Evolutionary conservation across 2,329 filamentous ascomycete genomes (phyloP).

Genomic region (Stemphylium beticola): DNA sequence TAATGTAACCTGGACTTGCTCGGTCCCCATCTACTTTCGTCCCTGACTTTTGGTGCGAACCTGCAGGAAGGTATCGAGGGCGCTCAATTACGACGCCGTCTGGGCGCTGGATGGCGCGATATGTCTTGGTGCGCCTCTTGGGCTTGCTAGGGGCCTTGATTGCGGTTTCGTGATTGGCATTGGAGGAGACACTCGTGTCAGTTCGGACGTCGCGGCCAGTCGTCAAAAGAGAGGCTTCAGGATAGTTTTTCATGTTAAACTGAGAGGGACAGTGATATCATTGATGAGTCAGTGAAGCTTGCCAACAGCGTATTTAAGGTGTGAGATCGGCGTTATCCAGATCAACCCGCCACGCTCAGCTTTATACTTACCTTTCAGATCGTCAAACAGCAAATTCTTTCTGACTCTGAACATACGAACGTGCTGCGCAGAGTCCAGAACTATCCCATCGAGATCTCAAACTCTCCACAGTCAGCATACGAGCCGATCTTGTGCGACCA

Average conservation of each 20-base stretch:
- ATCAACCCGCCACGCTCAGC: not conserved
- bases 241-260: not conserved
- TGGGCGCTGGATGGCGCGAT: conserved; percentile 18
- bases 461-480: conserved; percentile 12
- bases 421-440: conserved; percentile 11
- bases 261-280: not conserved
- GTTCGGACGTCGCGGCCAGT: not conserved
- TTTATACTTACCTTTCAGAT: conserved; percentile 1
- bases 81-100: conserved; percentile 27
- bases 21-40: conserved; percentile 4
- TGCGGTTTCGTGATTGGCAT: conserved; percentile 1
- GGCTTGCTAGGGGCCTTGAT: conserved; percentile 2
- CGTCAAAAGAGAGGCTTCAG: not conserved
- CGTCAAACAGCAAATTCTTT: not conserved
- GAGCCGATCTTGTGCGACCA: not conserved
- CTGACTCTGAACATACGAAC: not conserved
- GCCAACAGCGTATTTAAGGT: not conserved
- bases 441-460: conserved; percentile 18
- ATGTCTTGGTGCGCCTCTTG: conserved; percentile 11
- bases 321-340: not conserved
- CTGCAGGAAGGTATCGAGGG: conserved; percentile 20
- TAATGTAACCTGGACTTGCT: not conserved
- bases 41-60: not conserved
- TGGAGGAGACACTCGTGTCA: not conserved
- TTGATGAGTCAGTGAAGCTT: not conserved